Evolutionary conservation across 768 basidiomycete genomes (phyloP).

Genomic region (Lentinus tigrinus): DNA sequence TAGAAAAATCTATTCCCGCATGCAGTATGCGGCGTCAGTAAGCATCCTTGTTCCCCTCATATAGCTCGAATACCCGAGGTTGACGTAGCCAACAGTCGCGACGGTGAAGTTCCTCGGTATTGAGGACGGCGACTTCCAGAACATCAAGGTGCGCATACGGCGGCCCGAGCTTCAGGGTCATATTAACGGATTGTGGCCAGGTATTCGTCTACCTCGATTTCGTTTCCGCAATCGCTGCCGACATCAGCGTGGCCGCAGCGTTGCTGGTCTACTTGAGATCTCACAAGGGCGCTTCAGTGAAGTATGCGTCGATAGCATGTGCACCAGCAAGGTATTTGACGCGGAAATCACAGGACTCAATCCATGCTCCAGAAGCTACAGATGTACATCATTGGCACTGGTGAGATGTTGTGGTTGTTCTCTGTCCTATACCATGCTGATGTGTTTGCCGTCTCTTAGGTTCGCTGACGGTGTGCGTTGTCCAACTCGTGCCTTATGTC

Average conservation of each 20-base stretch:
- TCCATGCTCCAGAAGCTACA: conserved; percentile 47
- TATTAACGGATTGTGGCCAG: conserved; percentile 29
- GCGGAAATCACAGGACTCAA: conserved; percentile 41
- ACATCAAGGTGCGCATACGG: conserved; percentile 4
- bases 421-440: background rate
- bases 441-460: conserved; percentile 30
- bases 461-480: conserved; percentile 36
- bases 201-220: conserved; percentile 52
- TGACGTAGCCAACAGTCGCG: background rate
- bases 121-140: conserved; percentile 34
- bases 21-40: conserved; percentile 31
- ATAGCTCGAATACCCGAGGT: background rate
- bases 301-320: conserved; percentile 29
- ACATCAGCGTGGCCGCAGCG: conserved; percentile 48
- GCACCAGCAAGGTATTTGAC: background rate
- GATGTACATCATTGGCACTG: conserved; percentile 55
- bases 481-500: background rate
- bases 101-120: background rate
- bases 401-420: conserved; percentile 25
- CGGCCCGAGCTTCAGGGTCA: background rate
- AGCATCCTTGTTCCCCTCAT: background rate
- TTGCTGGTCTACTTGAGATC: conserved; percentile 48
- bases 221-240: conserved; percentile 46
- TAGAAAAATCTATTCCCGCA: conserved; percentile 27
- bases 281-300: conserved; percentile 51